Evolutionary conservation across 768 basidiomycete species (phyloP).

Genomic region (Rubroboletus satanas): DNA sequence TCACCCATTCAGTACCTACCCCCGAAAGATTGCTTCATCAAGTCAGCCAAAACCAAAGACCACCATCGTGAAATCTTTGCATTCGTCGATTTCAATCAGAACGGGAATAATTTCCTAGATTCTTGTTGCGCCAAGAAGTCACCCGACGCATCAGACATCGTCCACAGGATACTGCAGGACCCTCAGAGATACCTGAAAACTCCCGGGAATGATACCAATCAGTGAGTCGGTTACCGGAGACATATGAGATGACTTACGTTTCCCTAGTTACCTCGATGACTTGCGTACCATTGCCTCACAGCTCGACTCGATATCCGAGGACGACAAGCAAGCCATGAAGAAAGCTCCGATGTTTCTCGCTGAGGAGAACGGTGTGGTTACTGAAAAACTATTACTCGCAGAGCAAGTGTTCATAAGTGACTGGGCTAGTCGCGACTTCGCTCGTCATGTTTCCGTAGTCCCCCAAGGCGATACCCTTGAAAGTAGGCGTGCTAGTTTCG

Average conservation of each 20-base stretch:
- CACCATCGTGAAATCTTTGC: constrained; percentile 11
- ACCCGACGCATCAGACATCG: constrained; percentile 12
- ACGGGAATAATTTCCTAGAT: constrained; percentile 14
- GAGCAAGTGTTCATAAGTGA: constrained; percentile 10
- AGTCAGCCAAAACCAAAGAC: background rate
- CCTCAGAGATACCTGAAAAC: constrained; percentile 5
- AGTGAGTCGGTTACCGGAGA: constrained; percentile 1
- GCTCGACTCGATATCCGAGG: constrained; percentile 9
- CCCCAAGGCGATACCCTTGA: constrained; percentile 8
- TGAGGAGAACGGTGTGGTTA: background rate
- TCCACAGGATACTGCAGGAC: constrained; percentile 4
- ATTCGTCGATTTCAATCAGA: constrained; percentile 12
- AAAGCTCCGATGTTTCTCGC: constrained; percentile 8
- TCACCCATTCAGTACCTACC: background rate
- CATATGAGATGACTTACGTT: background rate
- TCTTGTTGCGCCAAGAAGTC: constrained; percentile 12
- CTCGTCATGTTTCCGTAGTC: constrained; percentile 2
- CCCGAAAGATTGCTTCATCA: constrained; percentile 16
- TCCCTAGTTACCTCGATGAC: constrained; percentile 11
- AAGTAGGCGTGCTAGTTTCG: constrained; percentile 1
- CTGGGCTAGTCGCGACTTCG: constrained; percentile 11
- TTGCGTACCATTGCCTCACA: constrained; percentile 10
- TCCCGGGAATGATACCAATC: background rate
- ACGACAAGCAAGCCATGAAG: constrained; percentile 10
- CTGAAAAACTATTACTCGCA: constrained; percentile 2